phyloP scores from a whole-genome alignment of 805 yeast genomes.

The Debaryomyces prosopidis region DNA sequence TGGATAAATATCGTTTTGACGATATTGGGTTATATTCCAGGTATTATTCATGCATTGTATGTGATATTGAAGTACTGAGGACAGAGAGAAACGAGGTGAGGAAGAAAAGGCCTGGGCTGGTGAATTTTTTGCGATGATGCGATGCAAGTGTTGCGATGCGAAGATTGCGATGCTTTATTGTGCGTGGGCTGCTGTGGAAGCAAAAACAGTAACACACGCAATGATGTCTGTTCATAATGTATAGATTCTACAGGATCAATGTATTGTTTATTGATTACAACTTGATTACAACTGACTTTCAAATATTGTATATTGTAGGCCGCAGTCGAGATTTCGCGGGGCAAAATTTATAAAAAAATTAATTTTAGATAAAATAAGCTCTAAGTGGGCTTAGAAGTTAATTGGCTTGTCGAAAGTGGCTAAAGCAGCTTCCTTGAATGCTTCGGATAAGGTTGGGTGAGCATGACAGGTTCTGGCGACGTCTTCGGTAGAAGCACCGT shows the following conservation, averaged over 20 bases:
- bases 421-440: slow-evolving; percentile 96
- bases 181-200: no score
- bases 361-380: no score
- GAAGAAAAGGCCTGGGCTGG: neutral
- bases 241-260: no score
- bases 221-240: no score
- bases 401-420: slow-evolving; percentile 90
- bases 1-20: slow-evolving; percentile 65
- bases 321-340: no score
- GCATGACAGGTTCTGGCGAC: slow-evolving; percentile 97
- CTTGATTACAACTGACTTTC: no score
- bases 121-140: neutral
- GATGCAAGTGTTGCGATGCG: neutral
- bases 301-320: no score
- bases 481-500: slow-evolving; percentile 98
- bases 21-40: slow-evolving; percentile 75
- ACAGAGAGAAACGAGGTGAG: neutral
- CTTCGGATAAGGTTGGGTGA: slow-evolving; percentile 97
- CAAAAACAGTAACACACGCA: no score
- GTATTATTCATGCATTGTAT: slow-evolving; percentile 64
- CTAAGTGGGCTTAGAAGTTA: slow-evolving; percentile 55
- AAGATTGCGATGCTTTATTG: no score
- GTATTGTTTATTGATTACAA: no score
- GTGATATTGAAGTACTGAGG: slow-evolving; percentile 42
- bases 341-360: no score